phyloP scores from a whole-genome alignment of 768 basidiomycete genomes.

The Russula brevipes region DNA sequence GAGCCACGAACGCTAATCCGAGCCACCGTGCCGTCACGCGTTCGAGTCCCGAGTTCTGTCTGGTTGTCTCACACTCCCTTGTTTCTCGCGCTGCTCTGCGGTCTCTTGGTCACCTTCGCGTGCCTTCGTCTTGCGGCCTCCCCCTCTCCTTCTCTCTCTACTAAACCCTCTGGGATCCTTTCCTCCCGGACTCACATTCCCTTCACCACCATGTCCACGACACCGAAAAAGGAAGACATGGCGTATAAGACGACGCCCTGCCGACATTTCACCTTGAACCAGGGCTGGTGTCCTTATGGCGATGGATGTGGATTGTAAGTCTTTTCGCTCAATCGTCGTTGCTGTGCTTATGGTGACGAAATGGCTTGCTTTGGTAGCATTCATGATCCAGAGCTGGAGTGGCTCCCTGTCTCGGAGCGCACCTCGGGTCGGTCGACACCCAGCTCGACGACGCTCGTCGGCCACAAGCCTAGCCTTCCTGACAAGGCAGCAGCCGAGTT shows the following conservation, averaged over 20 bases:
- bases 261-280: slow-evolving; percentile 10
- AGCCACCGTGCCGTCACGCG: too few relatives aligned
- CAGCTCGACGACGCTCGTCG: slow-evolving; percentile 1
- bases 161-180: too few relatives aligned
- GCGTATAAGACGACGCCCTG: slow-evolving; percentile 18
- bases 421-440: slow-evolving; percentile 14
- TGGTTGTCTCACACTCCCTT: too few relatives aligned
- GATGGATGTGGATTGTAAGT: slow-evolving; percentile 14
- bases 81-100: too few relatives aligned
- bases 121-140: too few relatives aligned
- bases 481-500: background rate
- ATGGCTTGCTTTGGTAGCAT: background rate
- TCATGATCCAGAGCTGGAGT: slow-evolving; percentile 12
- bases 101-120: too few relatives aligned
- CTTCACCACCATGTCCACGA: too few relatives aligned
- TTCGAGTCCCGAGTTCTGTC: too few relatives aligned
- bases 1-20: too few relatives aligned
- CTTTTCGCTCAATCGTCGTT: too few relatives aligned
- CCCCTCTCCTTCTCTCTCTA: too few relatives aligned
- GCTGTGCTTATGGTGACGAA: background rate
- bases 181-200: too few relatives aligned
- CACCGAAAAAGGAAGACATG: slow-evolving; percentile 6
- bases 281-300: slow-evolving; percentile 19
- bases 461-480: background rate
- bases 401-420: background rate